Conservation (phyloP, 75 land plant species). For the Picea sitchensis region DNA sequence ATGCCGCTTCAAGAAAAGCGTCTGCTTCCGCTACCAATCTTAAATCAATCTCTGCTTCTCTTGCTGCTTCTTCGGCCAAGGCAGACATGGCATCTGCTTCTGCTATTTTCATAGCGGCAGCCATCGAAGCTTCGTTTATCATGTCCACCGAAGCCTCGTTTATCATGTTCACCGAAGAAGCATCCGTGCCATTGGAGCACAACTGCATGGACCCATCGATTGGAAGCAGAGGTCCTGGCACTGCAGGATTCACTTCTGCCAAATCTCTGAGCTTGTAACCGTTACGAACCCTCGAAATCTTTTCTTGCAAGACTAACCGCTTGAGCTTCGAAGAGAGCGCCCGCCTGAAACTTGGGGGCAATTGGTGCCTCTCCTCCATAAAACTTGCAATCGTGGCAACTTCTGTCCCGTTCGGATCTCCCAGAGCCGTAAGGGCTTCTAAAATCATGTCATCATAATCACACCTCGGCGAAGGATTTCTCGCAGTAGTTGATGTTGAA, state of each 20-base stretch:
- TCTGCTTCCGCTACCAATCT: constrained; percentile 47
- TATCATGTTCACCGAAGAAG: neutral
- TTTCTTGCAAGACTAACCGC: constrained; percentile 50
- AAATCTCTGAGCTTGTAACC: neutral
- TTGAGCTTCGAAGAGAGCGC: constrained; percentile 55
- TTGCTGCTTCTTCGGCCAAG: constrained; percentile 44
- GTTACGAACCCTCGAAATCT: constrained; percentile 59
- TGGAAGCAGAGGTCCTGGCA: neutral
- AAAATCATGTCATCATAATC: constrained; percentile 69
- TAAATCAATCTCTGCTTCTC: constrained; percentile 41
- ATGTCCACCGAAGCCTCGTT: constrained; percentile 28
- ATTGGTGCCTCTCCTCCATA: constrained; percentile 76
- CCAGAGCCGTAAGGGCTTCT: constrained; percentile 64
- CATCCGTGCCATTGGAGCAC: neutral
- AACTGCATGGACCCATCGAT: neutral
- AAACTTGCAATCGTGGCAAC: constrained; percentile 50
- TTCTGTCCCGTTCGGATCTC: constrained; percentile 76
- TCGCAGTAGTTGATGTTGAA: neutral
- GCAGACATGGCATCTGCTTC: constrained; percentile 49
- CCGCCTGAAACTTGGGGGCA: constrained; percentile 58
- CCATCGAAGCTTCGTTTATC: constrained; percentile 26
- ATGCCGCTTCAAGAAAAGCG: constrained; percentile 20
- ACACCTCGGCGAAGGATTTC: neutral
- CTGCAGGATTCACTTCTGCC: neutral
- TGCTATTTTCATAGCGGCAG: constrained; percentile 41